Base-by-base conservation (phyloP, 75 land plant genomes). In the Pinus tabuliformis region DNA sequence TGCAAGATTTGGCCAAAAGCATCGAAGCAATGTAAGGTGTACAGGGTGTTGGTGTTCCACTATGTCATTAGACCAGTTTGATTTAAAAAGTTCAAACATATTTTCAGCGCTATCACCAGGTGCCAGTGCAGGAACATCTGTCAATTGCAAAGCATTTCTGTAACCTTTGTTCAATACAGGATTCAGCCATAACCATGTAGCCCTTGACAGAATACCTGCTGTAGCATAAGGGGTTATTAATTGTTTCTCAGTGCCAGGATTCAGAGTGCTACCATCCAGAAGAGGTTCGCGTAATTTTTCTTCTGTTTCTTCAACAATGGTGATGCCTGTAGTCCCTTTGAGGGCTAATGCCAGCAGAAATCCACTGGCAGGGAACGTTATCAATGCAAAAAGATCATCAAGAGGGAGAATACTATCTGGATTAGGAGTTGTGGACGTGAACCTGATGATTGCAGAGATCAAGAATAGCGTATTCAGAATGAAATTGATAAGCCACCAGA, bases 101-200 rank as follows among this genome's bases (percentile, higher is more conserved):
- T 26, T 73, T 73, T 92, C 97, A 5, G 97, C 95, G 7, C 83
- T 82, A 74, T 96, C 93, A 5, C 81, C 84, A 14, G 90, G 89
- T 18, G 93, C 83, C 5, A 97, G 84, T 3, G 78, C 61, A 20
- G 99, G 99, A 45, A 97, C 82, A 57, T 97, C 98, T 3, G 88
- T 86, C 12, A 89, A 76, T 58, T 82, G 84, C 14, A 97, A 79
- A 22, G 98, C 72, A 5, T 85, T 66, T 36, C 45, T 77, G 78
- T 86, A 86, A 18, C 99, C 99, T 76, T 86, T 94, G 20, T 66
- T 77, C 37, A 97, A 73, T 4, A 97, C 37, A 0, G 93, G 95
- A 77, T 92, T 93, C 84, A 97, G 79, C 99, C 99, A 97, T 18
- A 78, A 18, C 86, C 83, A 94, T 21, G 85, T 78, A 16, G 78